Base-by-base conservation (phyloP, 192 early-diverging fungal genomes). In the Powellomyces hirtus region DNA sequence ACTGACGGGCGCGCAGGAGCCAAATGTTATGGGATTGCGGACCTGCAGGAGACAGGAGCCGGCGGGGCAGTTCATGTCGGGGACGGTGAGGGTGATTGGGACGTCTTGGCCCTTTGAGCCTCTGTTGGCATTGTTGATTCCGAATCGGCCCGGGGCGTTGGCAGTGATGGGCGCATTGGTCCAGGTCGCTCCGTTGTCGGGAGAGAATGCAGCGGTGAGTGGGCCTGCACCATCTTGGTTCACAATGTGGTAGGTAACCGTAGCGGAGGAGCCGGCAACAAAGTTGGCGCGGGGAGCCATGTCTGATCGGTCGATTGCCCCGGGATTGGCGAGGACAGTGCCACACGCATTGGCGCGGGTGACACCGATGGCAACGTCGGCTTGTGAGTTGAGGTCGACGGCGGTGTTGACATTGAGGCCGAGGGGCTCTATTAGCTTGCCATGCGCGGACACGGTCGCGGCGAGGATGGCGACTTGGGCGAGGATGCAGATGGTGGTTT, bases 201-300 rank as follows among this genome's bases (percentile, higher is more conserved):
- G 42, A 11, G 59, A 62, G 38, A 71, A 71, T 18, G 46, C 14
- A 16, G 63, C 60, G 10, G 59, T 24, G 0, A 71, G 37, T 13
- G 69, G 69, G 18, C 69, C 69, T 10, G 58, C 69, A 27, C 69
- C 69, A 51, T 71, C 69, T 29, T 71, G 69, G 51, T 71, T 71
- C 18, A 61, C 58, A 34, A 71, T 71, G 36, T 40, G 52, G 38
- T 46, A 71, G 2, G 16, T 38, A 1, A 71, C 4, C 14, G 22
- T 18, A 1, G 61, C 60, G 26, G 55, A 22, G 27, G 49, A 52
- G 20, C 69, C 69, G 4, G 69, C 59, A 35, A 30, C 45, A 38
- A 63, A 71, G 35, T 44, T 62, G 7, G 69, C 69, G 50, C 69
- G 59, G 1, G 69, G 69, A 0, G 55, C 36, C 31, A 38, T 42